Evolutionary conservation across 1,139 yeast species (phyloP), one percentile per base, ranked within the genome.

Genomic region (Dujonia santamariae): DNA sequence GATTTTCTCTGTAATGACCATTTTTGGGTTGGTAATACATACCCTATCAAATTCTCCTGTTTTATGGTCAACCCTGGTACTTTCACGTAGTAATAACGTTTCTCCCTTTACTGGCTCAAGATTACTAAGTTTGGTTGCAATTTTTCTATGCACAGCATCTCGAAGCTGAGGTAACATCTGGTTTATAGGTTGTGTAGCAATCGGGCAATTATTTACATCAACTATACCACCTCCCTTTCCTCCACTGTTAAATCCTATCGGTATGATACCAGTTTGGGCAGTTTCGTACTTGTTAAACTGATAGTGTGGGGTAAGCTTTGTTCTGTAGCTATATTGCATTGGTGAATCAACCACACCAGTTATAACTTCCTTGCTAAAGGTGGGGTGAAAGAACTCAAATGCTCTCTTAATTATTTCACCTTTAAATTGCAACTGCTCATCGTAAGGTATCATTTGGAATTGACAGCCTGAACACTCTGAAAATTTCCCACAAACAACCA

Each of bases 401-500:
- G 75, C 75, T 34, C 54, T 56, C 12, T 48, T 42, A n/a, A 69
- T 61, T 1, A 56, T 46, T 1, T 39, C 31, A 31, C 53, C 51
- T 37, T 69, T 69, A 33, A 54, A 54, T 3, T 42, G 32, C 11
- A 69, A 50, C 42, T 69, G 75, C 12, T 63, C 59, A 3, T 61
- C 63, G 38, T 68, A 65, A 4, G 51, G 39, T n/a, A 68, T 24
- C 75, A 68, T 68, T 42, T 69, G 75, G 12, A 63, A 51, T 34
- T 67, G 70, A 39, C 75, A 69, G 2, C 75, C 75, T 28, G 58
- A 53, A 51, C 97, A 90, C 38, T 71, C 72, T 13, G 87, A 80
- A 59, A 90, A 92, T 51, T 88, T 85, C 35, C 72, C 67, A 63
- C 97, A 94, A 2, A 57, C 43, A 3, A 67, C 43, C 23, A 64